phyloP scores from a whole-genome alignment of 116 monocot species.

The Trichopus zeylanicus region DNA sequence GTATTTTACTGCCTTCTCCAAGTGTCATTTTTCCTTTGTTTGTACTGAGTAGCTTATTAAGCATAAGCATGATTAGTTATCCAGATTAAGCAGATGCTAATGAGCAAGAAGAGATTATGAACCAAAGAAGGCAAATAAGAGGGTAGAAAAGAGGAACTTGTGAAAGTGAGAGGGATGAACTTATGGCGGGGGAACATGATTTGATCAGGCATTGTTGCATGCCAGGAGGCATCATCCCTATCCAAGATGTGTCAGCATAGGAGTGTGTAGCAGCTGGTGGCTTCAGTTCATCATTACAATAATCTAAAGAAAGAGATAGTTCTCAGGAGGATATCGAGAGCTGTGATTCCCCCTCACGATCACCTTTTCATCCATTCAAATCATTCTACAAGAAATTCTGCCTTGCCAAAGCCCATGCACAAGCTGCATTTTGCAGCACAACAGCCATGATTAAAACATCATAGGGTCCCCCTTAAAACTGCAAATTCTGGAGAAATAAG shows the following conservation, averaged over 20 bases:
- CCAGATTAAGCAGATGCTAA: neutral
- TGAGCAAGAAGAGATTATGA: neutral
- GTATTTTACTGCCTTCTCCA: too few relatives aligned
- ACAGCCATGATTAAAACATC: neutral
- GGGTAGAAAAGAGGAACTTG: neutral
- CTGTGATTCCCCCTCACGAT: neutral
- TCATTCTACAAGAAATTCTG: slow-evolving; percentile 24
- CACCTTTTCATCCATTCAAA: slow-evolving; percentile 13
- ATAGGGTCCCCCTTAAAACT: neutral
- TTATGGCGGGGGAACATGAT: too few relatives aligned
- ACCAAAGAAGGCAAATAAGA: neutral
- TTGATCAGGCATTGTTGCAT: slow-evolving; percentile 3
- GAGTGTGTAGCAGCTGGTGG: too few relatives aligned
- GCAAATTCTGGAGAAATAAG: too few relatives aligned
- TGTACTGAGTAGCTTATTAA: too few relatives aligned
- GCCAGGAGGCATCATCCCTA: slow-evolving; percentile 20
- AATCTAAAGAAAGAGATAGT: slow-evolving; percentile 24
- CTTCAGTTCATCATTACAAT: slow-evolving; percentile 32
- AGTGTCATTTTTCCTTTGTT: too few relatives aligned
- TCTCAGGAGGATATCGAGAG: neutral
- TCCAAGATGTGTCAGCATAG: slow-evolving; percentile 15
- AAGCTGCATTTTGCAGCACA: slow-evolving; percentile 6
- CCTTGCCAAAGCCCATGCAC: slow-evolving; percentile 23
- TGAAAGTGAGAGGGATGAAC: slow-evolving; percentile 1
- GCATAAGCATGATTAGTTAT: neutral